Evolutionary conservation across 1,284 basidiomycete species (phyloP).

Genomic region (Sanghuangporus sanghuang): DNA sequence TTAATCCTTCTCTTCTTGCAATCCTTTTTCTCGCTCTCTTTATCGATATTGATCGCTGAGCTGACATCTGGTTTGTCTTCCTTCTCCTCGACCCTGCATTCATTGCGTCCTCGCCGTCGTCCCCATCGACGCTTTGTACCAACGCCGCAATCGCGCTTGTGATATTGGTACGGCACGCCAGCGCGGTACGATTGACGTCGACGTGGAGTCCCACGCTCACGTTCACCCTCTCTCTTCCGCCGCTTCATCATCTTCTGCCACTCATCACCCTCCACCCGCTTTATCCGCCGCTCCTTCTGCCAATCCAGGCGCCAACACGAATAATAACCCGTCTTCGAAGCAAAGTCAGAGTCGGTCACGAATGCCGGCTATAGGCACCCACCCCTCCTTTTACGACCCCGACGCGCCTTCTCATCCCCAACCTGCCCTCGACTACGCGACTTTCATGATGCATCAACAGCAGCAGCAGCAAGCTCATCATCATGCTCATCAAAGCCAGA

Average conservation of each 20-base stretch:
- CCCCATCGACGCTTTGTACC: not conserved
- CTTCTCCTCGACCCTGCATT: not conserved
- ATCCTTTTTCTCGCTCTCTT: not conserved
- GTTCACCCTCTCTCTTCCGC: not conserved
- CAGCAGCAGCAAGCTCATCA: conserved; percentile 6
- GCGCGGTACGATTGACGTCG: not conserved
- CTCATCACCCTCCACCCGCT: not conserved
- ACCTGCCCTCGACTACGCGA: not conserved
- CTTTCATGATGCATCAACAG: conserved; percentile 8
- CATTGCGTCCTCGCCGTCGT: not conserved
- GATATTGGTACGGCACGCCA: not conserved
- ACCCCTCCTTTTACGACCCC: conserved; percentile 10
- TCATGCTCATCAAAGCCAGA: not conserved
- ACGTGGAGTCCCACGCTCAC: not conserved
- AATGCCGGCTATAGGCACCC: conserved; percentile 3
- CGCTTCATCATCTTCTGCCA: not conserved
- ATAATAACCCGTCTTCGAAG: not conserved
- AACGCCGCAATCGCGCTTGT: not conserved
- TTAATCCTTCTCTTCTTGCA: not conserved
- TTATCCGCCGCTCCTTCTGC: not conserved
- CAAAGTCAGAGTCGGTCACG: not conserved
- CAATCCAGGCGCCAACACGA: not conserved
- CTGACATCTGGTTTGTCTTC: too few relatives aligned
- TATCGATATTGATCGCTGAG: too few relatives aligned
- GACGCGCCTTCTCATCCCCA: not conserved